Percentiles rank a stretch among this genome's conserved stretches.
Evolutionary conservation across 2,329 filamentous ascomycete genomes (phyloP).

Genomic region (Fusarium musae): DNA sequence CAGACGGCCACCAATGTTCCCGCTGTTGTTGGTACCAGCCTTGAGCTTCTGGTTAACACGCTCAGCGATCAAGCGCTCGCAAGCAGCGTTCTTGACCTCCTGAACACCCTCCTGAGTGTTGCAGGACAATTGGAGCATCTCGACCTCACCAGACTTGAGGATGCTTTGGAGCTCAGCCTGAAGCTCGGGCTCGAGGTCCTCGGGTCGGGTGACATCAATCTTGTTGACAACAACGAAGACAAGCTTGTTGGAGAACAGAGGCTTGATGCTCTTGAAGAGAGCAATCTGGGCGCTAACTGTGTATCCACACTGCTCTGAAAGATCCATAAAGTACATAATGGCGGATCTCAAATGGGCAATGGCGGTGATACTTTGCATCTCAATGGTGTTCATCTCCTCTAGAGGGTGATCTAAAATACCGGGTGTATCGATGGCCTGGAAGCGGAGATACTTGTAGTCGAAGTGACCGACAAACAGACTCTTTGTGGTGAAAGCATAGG

Average conservation of each 20-base stretch:
- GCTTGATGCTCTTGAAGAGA: constrained; percentile 96
- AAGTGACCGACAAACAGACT: constrained; percentile 97
- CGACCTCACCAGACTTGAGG: constrained; percentile 87
- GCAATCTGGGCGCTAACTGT: constrained; percentile 92
- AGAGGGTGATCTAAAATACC: constrained; percentile 97
- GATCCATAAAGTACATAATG: constrained; percentile 98
- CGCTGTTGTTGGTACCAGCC: constrained; percentile 82
- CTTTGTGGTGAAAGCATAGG: constrained; percentile 99
- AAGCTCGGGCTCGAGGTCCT: constrained; percentile 83
- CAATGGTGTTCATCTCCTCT: constrained; percentile 99
- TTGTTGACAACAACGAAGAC: constrained; percentile 99
- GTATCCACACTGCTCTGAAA: constrained; percentile 97
- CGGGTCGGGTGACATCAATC: constrained; percentile 89
- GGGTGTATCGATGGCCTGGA: constrained; percentile 92
- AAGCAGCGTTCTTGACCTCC: constrained; percentile 93
- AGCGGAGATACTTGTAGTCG: constrained; percentile 79
- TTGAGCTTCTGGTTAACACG: constrained; percentile 96
- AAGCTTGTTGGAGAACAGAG: constrained; percentile 95
- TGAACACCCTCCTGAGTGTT: constrained; percentile 95
- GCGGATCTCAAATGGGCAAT: constrained; percentile 96
- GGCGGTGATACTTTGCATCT: constrained; percentile 97
- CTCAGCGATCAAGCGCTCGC: constrained; percentile 91
- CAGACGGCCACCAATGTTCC: constrained; percentile 81
- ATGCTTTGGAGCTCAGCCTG: constrained; percentile 82
- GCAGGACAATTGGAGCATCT: constrained; percentile 93